Evolutionary conservation across 2,329 filamentous ascomycete species (phyloP).

Genomic region (Fusarium penzigii): DNA sequence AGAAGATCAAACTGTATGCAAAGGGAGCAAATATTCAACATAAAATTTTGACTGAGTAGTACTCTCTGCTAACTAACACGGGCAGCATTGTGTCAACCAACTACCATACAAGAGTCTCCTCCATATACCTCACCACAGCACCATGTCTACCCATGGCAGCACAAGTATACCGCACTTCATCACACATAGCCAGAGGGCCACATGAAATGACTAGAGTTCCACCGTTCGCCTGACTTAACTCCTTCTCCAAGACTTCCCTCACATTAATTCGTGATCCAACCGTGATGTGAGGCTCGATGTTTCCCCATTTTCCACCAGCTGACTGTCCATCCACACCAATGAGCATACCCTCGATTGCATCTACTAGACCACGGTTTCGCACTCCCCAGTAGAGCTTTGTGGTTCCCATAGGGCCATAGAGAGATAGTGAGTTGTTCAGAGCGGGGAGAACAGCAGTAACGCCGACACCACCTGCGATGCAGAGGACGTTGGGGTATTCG

Average conservation of each 20-base stretch:
- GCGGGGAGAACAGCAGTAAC: conserved; percentile 32
- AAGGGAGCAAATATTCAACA: too few species aligned
- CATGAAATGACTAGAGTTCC: conserved; percentile 33
- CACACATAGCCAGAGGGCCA: conserved; percentile 31
- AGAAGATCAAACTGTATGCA: too few species aligned
- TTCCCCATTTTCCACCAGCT: conserved; percentile 22
- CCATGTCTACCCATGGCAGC: conserved; percentile 29
- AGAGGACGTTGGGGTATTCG: conserved; percentile 29
- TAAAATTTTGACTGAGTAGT: too few species aligned
- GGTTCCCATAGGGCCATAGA: conserved; percentile 21
- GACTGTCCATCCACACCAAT: conserved; percentile 4
- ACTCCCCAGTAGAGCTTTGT: conserved; percentile 35
- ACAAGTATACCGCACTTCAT: conserved; percentile 30
- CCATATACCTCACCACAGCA: conserved; percentile 24
- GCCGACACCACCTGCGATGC: conserved; percentile 35
- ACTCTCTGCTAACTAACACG: too few species aligned
- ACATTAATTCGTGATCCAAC: conserved; percentile 32
- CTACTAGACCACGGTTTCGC: conserved; percentile 26
- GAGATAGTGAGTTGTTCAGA: conserved; percentile 21
- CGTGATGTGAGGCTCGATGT: conserved; percentile 30
- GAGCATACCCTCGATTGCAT: conserved; percentile 27
- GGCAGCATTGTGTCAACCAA: too few species aligned
- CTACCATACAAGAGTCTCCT: conserved; percentile 24
- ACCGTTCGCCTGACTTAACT: conserved; percentile 17
- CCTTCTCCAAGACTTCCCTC: conserved; percentile 25